Evolutionary conservation across 108 stramenopile species (phyloP).

Genomic region (Thalassiosira profunda): DNA sequence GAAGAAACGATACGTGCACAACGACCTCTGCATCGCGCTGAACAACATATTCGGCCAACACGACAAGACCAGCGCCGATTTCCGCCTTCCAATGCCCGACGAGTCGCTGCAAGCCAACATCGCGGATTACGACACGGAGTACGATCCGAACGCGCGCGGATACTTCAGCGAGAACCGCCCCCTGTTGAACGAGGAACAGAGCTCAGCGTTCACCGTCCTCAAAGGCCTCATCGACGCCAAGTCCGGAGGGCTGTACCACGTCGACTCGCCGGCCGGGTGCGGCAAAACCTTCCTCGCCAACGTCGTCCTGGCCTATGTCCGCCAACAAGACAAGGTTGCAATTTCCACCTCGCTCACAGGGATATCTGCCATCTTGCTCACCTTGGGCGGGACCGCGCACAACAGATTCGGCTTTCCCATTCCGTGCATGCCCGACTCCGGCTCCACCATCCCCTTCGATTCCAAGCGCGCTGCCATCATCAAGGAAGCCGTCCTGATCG

Average conservation of each 20-base stretch:
- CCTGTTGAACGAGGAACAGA: too few species aligned
- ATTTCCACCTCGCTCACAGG: constrained; percentile 1
- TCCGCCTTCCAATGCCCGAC: too few species aligned
- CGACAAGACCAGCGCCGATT: too few species aligned
- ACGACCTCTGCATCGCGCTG: too few species aligned
- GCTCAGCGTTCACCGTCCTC: too few species aligned
- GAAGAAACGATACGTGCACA: too few species aligned
- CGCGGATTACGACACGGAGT: too few species aligned
- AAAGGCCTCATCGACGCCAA: too few species aligned
- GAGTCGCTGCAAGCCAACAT: too few species aligned
- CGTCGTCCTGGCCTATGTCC: constrained; percentile 1
- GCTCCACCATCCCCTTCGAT: neutral
- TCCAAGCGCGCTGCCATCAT: constrained; percentile 1
- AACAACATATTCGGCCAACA: too few species aligned
- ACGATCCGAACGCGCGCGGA: too few species aligned
- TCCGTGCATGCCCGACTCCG: neutral
- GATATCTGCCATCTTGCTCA: constrained; percentile 12
- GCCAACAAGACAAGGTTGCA: neutral
- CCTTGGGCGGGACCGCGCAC: constrained; percentile 9
- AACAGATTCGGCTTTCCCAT: constrained; percentile 3
- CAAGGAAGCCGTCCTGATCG: neutral
- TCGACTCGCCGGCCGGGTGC: neutral
- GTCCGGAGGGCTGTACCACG: neutral
- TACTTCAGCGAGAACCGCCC: too few species aligned
- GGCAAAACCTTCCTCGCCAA: constrained; percentile 5